Conservation (phyloP, 208 protist genomes). For the Eutreptiella sp. region DNA sequence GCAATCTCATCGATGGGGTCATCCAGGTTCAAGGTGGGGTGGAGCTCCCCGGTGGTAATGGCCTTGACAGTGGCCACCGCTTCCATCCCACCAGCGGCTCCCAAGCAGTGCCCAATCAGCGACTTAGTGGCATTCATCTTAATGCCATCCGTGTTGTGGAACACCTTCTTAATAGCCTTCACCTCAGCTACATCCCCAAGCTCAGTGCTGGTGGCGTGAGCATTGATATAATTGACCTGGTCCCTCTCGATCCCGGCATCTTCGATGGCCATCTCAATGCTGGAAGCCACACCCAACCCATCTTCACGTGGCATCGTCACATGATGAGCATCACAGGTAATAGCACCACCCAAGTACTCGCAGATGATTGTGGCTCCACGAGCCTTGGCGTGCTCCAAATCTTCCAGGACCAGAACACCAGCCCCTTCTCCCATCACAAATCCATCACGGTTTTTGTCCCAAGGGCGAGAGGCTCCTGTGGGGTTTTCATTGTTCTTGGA, state of each 20-base stretch:
- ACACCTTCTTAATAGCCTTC: too few relatives aligned
- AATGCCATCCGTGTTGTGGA: too few relatives aligned
- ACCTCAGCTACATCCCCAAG: conserved; percentile 87
- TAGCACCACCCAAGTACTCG: too few relatives aligned
- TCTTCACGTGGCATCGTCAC: conserved; percentile 83
- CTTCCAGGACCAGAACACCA: conserved; percentile 86
- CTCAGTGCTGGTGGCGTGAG: conserved; percentile 93
- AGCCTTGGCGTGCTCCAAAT: conserved; percentile 65
- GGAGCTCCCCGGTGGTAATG: conserved; percentile 57
- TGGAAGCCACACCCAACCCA: conserved; percentile 69
- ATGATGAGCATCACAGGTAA: conserved; percentile 87
- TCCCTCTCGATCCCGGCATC: conserved; percentile 50
- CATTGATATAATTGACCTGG: conserved; percentile 87
- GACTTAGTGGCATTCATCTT: too few relatives aligned
- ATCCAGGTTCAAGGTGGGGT: conserved; percentile 82
- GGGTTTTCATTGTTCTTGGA: too few relatives aligned
- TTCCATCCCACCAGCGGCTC: conserved; percentile 90
- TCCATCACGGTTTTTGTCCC: conserved; percentile 74
- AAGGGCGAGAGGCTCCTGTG: conserved; percentile 91
- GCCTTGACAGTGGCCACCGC: conserved; percentile 73
- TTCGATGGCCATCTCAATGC: conserved; percentile 65
- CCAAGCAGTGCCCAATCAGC: conserved; percentile 91
- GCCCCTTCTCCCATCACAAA: conserved; percentile 96
- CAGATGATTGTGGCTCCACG: conserved; percentile 58
- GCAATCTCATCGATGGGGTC: conserved; percentile 24